A percentile compares a stretch with the other conserved stretches of the same genome.
Evolutionary conservation across 2,329 filamentous ascomycete genomes (phyloP).

Genomic region (Colletotrichum brevisporum): DNA sequence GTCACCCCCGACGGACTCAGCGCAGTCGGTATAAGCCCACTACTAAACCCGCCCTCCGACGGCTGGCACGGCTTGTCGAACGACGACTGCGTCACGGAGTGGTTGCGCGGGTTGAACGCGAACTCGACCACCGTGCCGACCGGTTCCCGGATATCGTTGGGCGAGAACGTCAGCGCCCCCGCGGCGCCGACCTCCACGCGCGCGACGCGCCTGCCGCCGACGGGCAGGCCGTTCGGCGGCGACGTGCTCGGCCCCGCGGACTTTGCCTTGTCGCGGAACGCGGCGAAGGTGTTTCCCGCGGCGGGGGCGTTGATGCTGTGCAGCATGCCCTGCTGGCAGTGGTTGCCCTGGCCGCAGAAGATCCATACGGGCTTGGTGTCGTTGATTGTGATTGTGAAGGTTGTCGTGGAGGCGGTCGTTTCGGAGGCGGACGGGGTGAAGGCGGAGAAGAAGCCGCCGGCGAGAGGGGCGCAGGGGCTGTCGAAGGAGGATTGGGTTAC

Average conservation of each 20-base stretch:
- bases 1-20: constrained; percentile 48
- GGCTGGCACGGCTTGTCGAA: constrained; percentile 58
- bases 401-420: constrained; percentile 48
- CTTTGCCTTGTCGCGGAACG: constrained; percentile 49
- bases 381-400: constrained; percentile 61
- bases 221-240: constrained; percentile 47
- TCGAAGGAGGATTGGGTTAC: constrained; percentile 57
- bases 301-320: constrained; percentile 54
- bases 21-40: constrained; percentile 54
- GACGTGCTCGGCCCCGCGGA: constrained; percentile 48
- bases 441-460: constrained; percentile 57
- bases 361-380: constrained; percentile 63
- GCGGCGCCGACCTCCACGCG: constrained; percentile 52
- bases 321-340: constrained; percentile 62
- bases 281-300: constrained; percentile 53
- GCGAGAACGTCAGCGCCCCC: constrained; percentile 49
- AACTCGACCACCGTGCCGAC: constrained; percentile 52
- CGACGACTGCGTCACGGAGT: constrained; percentile 56
- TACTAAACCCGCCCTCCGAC: constrained; percentile 54
- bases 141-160: constrained; percentile 52
- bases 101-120: constrained; percentile 53
- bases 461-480: constrained; percentile 54
- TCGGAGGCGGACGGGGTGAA: constrained; percentile 53
- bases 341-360: constrained; percentile 61
- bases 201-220: constrained; percentile 51